Conservation (phyloP, 2,329 filamentous ascomycete species). For the Aspergillus calidoustus region DNA sequence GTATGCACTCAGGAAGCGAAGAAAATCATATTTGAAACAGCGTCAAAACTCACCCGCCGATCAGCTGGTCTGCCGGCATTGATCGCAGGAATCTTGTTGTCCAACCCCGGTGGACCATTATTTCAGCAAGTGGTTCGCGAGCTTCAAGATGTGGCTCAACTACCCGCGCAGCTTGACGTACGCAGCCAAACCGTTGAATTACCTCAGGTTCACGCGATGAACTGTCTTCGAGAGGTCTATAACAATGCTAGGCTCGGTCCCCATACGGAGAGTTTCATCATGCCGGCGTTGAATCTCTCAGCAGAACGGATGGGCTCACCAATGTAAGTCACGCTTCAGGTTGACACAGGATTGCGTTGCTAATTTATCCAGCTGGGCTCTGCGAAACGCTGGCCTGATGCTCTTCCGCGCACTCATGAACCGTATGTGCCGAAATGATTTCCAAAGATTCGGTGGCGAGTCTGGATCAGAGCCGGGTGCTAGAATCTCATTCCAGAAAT, state of each 20-base stretch:
- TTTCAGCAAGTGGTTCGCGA: conserved; percentile 49
- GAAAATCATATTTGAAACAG: conserved; percentile 72
- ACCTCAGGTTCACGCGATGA: conserved; percentile 92
- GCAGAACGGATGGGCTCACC: conserved; percentile 77
- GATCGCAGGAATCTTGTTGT: conserved; percentile 75
- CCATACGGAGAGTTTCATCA: conserved; percentile 74
- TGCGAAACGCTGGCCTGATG: conserved; percentile 90
- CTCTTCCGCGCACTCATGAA: conserved; percentile 83
- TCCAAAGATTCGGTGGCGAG: conserved; percentile 53
- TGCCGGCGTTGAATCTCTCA: conserved; percentile 76
- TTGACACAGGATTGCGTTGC: conserved; percentile 9
- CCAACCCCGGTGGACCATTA: conserved; percentile 59
- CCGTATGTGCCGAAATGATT: conserved; percentile 56
- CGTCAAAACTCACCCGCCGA: conserved; percentile 78
- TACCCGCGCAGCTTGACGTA: conserved; percentile 35
- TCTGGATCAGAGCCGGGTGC: conserved; percentile 51
- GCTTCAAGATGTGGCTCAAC: conserved; percentile 44
- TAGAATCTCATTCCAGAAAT: conserved; percentile 47
- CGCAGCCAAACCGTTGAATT: conserved; percentile 59
- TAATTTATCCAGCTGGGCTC: conserved; percentile 71
- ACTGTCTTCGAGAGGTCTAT: conserved; percentile 90
- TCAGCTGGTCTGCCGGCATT: conserved; percentile 91
- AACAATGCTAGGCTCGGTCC: conserved; percentile 77
- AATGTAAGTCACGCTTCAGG: conserved; percentile 57
- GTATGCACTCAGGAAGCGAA: conserved; percentile 54